Evolutionary conservation across 2,329 filamentous ascomycete species (phyloP).

Genomic region (Xenosphaeropsis pyriputrescens): DNA sequence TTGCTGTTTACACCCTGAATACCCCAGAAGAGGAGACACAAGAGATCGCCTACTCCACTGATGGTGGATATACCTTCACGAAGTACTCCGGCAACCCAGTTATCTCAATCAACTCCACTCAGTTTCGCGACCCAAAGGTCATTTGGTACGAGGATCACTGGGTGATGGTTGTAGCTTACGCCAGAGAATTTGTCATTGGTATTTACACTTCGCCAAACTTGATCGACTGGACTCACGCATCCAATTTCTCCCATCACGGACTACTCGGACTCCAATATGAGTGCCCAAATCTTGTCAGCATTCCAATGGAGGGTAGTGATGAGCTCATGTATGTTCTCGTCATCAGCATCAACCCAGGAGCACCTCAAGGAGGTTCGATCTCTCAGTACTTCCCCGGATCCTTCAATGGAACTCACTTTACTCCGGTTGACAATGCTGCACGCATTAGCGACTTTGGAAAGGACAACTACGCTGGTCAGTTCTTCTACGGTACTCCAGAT

Average conservation of each 20-base stretch:
- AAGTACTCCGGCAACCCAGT: conserved; percentile 44
- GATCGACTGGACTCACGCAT: conserved; percentile 36
- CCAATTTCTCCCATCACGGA: conserved; percentile 39
- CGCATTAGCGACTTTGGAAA: conserved; percentile 27
- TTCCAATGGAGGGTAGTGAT: neutral
- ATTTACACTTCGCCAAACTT: conserved; percentile 43
- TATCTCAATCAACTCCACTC: conserved; percentile 30
- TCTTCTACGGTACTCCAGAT: conserved; percentile 29
- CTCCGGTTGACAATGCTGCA: conserved; percentile 22
- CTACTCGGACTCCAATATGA: conserved; percentile 42
- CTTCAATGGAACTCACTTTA: conserved; percentile 47
- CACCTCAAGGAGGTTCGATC: conserved; percentile 34
- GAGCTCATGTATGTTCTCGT: conserved; percentile 24
- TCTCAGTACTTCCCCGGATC: conserved; percentile 36
- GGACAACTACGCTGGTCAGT: conserved; percentile 39
- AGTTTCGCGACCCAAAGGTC: conserved; percentile 51
- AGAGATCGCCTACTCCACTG: conserved; percentile 40
- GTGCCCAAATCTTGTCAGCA: conserved; percentile 39
- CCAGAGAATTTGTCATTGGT: conserved; percentile 35
- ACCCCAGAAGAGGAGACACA: conserved; percentile 26
- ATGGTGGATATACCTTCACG: conserved; percentile 43
- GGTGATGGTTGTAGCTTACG: conserved; percentile 38
- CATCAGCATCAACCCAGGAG: conserved; percentile 38
- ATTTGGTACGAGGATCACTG: conserved; percentile 36
- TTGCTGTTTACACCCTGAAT: conserved; percentile 31